phyloP scores from a whole-genome alignment of 2,329 filamentous ascomycete genomes.

The Neurospora sp. region DNA sequence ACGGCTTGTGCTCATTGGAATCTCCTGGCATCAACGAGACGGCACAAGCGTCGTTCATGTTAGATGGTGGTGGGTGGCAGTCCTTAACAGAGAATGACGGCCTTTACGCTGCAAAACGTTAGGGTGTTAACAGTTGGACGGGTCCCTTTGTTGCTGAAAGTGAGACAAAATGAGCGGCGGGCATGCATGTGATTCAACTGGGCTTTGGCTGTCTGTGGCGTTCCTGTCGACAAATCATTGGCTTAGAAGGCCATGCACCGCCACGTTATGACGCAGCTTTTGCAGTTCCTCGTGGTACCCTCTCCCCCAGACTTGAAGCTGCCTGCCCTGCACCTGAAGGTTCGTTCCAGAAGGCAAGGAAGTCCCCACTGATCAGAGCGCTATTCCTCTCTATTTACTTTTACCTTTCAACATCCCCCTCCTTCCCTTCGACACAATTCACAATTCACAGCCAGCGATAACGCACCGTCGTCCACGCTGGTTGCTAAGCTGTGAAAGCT shows the following conservation, averaged over 20 bases:
- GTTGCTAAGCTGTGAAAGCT: background rate
- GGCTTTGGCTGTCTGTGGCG: slow-evolving; percentile 7
- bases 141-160: background rate
- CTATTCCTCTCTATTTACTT: background rate
- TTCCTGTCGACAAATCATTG: slow-evolving; percentile 1
- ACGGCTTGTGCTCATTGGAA: background rate
- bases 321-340: slow-evolving; percentile 1
- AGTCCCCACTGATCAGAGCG: background rate
- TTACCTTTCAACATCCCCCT: background rate
- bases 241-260: slow-evolving; percentile 11
- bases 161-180: background rate
- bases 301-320: slow-evolving; percentile 7
- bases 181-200: slow-evolving; percentile 6
- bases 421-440: background rate
- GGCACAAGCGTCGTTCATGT: background rate
- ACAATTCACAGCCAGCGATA: background rate
- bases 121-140: background rate
- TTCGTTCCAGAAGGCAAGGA: background rate
- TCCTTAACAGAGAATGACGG: background rate
- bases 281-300: background rate
- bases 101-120: background rate
- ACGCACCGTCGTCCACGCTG: background rate
- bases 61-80: background rate
- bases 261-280: slow-evolving; percentile 24
- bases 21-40: background rate